Base-by-base conservation (phyloP, 2,329 filamentous ascomycete species). In the Arthrobotrys musiformis region DNA sequence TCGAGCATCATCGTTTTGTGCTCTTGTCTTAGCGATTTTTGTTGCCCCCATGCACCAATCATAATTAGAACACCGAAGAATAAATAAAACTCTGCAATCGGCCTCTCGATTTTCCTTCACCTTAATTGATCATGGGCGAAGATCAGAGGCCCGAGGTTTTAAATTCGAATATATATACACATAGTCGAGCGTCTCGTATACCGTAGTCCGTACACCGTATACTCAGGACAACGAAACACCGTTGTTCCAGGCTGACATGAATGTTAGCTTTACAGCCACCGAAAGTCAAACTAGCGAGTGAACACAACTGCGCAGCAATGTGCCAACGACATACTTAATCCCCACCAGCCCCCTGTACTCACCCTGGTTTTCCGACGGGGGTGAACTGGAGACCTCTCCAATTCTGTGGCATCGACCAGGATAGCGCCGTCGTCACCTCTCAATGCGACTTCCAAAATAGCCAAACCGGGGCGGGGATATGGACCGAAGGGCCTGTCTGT, bases 401-500 rank as follows among this genome's bases (percentile, higher is more conserved):
- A 56, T 35, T 7, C 28, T 11, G 9, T 8, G 24, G 15, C 30
- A 1, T 56, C 17, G 50, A 56, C 50, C 11, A 15, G 50, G 50
- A 22, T 56, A 15, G 13, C 50, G n/a, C 50, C 35, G 50, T 19
- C 28, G 50, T 56, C 50, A 37, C 50, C 28, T 56, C 50, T 56
- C 50, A 56, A 56, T 35, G 28, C 50, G 50, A 56, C 28, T 56
- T 56, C 50, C 50, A 15, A 56, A 56, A 33, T 26, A 56, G 28
- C 26, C 28, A 35, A 17, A 11, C 28, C 3, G 2, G 28, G n/a
- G n/a, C 17, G 4, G 26, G 15, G 19, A 0, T 4, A 19, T 11
- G n/a, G 17, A 17, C 24, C 24, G 44, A 15, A 48, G 2, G 13
- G 22, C 24, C 7, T 37, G 13, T 2, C 50, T 13, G 15, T 33